Evolutionary conservation across 2,329 filamentous ascomycete species (phyloP).

Genomic region (Colletotrichum noveboracense): DNA sequence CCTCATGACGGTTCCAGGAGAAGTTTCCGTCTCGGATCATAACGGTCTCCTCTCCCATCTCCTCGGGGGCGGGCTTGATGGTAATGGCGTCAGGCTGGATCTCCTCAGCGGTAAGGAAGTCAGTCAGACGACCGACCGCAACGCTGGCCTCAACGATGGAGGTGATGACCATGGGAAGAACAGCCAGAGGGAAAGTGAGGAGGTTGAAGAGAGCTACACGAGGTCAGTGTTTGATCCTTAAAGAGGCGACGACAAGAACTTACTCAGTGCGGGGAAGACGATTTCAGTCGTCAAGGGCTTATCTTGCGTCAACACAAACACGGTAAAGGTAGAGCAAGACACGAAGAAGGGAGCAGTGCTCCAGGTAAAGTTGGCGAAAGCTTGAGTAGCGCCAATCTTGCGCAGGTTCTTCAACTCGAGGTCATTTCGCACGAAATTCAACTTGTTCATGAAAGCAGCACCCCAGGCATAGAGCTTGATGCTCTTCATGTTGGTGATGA

Average conservation of each 20-base stretch:
- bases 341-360: conserved; percentile 96
- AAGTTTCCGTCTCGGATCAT: conserved; percentile 85
- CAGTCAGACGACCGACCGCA: conserved; percentile 83
- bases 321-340: conserved; percentile 93
- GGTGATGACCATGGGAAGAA: conserved; percentile 97
- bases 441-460: conserved; percentile 94
- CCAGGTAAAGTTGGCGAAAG: conserved; percentile 97
- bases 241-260: background rate
- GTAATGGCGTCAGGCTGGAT: conserved; percentile 84
- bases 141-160: conserved; percentile 96
- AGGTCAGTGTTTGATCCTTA: background rate
- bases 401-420: conserved; percentile 93
- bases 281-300: conserved; percentile 89
- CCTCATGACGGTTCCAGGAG: conserved; percentile 89
- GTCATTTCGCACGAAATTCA: conserved; percentile 96
- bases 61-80: conserved; percentile 71
- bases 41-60: conserved; percentile 85
- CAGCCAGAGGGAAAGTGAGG: conserved; percentile 90
- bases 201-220: conserved; percentile 84
- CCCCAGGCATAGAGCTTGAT: conserved; percentile 99
- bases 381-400: conserved; percentile 93
- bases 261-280: conserved; percentile 82
- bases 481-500: conserved; percentile 99
- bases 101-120: conserved; percentile 87
- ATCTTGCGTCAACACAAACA: conserved; percentile 87